These are phyloP conservation scores for Ceriops zippeliana DNA, from an alignment of 345 rosid genomes.

Conservation along the genomic window DNA sequence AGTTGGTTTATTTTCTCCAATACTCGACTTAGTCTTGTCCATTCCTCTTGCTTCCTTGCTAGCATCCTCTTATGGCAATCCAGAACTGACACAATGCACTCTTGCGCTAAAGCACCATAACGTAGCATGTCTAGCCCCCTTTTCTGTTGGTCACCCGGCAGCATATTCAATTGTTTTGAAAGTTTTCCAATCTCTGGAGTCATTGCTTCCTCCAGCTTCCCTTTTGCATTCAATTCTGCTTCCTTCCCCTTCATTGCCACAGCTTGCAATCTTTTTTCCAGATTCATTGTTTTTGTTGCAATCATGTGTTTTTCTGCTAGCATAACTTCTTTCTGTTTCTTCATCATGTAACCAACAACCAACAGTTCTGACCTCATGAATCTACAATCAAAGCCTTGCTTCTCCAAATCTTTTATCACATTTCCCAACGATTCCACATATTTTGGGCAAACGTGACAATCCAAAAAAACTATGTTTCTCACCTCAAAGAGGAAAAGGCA, in stretches of 20 bases:
- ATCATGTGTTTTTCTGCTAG: conserved; percentile 22
- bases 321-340: conserved; percentile 12
- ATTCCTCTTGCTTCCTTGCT: conserved; percentile 24
- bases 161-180: background rate
- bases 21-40: conserved; percentile 15
- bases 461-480: conserved; percentile 22
- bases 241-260: background rate
- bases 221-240: conserved; percentile 2
- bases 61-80: conserved; percentile 18
- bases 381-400: conserved; percentile 29
- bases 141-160: background rate
- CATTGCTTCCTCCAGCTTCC: background rate
- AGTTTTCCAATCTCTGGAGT: background rate
- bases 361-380: conserved; percentile 32
- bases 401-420: conserved; percentile 22
- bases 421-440: conserved; percentile 22
- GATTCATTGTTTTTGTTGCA: conserved; percentile 10
- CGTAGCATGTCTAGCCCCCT: conserved; percentile 1
- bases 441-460: conserved; percentile 18
- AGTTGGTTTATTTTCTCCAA: conserved; percentile 21
- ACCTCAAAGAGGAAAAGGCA: conserved; percentile 29
- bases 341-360: conserved; percentile 20
- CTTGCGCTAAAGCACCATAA: conserved; percentile 6
- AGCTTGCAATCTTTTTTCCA: conserved; percentile 16
- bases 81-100: conserved; percentile 9